phyloP scores from a whole-genome alignment of 768 basidiomycete species.

The Boletus rubroflammeus region DNA sequence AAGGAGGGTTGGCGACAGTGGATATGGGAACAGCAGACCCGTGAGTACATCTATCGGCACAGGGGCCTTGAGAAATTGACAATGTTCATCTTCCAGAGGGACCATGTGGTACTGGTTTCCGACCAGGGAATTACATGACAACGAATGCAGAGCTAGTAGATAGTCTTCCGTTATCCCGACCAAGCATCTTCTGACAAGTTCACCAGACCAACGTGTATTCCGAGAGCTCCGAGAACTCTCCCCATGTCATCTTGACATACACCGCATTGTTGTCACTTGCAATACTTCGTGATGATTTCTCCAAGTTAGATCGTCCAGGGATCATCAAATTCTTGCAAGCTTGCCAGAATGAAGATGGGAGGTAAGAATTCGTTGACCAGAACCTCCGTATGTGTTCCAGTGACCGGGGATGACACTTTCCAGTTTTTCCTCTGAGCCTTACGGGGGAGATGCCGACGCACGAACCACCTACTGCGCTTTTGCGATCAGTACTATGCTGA shows the following conservation, averaged over 20 bases:
- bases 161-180: neutral
- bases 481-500: slow-evolving; percentile 72
- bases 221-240: slow-evolving; percentile 53
- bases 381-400: slow-evolving; percentile 11
- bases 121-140: slow-evolving; percentile 73
- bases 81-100: slow-evolving; percentile 40
- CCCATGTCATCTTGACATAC: slow-evolving; percentile 92
- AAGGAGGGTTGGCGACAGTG: slow-evolving; percentile 69
- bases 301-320: slow-evolving; percentile 62
- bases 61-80: neutral
- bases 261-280: slow-evolving; percentile 81
- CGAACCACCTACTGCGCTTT: slow-evolving; percentile 87
- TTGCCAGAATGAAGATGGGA: slow-evolving; percentile 81
- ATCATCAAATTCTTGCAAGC: slow-evolving; percentile 62
- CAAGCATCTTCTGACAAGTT: slow-evolving; percentile 5
- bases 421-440: slow-evolving; percentile 73
- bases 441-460: slow-evolving; percentile 69
- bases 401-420: slow-evolving; percentile 1
- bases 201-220: slow-evolving; percentile 36
- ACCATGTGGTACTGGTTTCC: slow-evolving; percentile 62
- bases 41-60: slow-evolving; percentile 34
- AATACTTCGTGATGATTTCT: slow-evolving; percentile 84
- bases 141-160: slow-evolving; percentile 21
- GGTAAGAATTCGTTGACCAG: slow-evolving; percentile 41
- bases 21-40: slow-evolving; percentile 86